These are phyloP conservation scores for Alternaria sp. DNA, from an alignment of 2,329 filamentous ascomycete genomes.

Conservation along the genomic window DNA sequence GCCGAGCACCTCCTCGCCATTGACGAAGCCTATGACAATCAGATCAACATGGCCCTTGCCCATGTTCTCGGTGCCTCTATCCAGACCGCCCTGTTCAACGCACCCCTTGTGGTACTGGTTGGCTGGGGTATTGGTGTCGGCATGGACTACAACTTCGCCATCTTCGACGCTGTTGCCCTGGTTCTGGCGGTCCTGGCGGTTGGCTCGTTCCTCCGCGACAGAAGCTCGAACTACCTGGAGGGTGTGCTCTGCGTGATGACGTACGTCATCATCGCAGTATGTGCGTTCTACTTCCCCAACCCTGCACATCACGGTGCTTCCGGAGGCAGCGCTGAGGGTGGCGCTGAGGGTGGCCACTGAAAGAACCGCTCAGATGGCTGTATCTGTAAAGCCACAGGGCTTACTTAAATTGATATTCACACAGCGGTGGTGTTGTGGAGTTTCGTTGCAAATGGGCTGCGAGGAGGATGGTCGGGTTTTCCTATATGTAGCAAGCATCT, in stretches of 20 bases:
- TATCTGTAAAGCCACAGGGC: background rate
- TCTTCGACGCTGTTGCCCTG: slow-evolving; percentile 83
- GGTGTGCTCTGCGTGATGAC: slow-evolving; percentile 78
- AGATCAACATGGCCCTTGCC: slow-evolving; percentile 83
- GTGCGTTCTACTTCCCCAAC: slow-evolving; percentile 67
- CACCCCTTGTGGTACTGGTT: slow-evolving; percentile 80
- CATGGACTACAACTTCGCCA: slow-evolving; percentile 84
- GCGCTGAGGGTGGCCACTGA: slow-evolving; percentile 6
- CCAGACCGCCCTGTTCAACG: slow-evolving; percentile 88
- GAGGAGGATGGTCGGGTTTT: background rate
- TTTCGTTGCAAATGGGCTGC: background rate
- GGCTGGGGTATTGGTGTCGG: slow-evolving; percentile 72
- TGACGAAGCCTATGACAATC: slow-evolving; percentile 82
- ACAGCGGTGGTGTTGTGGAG: slow-evolving; percentile 1
- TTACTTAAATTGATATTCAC: background rate
- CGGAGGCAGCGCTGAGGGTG: background rate
- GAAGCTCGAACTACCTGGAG: slow-evolving; percentile 90
- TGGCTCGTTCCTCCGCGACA: slow-evolving; percentile 84
- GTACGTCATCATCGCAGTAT: slow-evolving; percentile 68
- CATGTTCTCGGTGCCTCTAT: slow-evolving; percentile 87
- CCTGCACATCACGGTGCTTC: slow-evolving; percentile 41
- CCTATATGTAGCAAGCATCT: slow-evolving; percentile 8
- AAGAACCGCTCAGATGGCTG: background rate
- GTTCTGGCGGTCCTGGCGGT: slow-evolving; percentile 86
- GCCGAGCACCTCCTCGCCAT: slow-evolving; percentile 82